Evolutionary conservation across 805 yeast species (phyloP).

Genomic region (Starmerella khaoyaiensis): DNA sequence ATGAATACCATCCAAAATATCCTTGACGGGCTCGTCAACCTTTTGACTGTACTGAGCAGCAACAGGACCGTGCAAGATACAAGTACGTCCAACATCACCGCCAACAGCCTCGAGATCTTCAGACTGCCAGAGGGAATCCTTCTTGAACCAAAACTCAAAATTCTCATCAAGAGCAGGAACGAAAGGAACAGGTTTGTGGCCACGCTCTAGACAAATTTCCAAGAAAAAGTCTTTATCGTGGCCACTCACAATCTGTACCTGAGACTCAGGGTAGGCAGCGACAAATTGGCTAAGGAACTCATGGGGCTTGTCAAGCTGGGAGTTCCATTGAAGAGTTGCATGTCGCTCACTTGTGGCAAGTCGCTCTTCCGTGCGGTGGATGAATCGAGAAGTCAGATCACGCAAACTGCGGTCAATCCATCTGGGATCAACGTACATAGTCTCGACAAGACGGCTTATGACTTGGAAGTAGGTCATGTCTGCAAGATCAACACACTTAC

Average conservation of each 20-base stretch:
- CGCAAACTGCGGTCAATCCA: slow-evolving; percentile 86
- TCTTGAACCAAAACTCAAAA: slow-evolving; percentile 93
- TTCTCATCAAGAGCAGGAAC: slow-evolving; percentile 90
- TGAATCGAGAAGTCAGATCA: slow-evolving; percentile 71
- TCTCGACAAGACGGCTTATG: slow-evolving; percentile 72
- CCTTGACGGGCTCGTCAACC: slow-evolving; percentile 86
- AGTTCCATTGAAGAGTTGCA: slow-evolving; percentile 63
- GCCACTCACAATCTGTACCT: slow-evolving; percentile 73
- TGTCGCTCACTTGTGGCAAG: slow-evolving; percentile 41
- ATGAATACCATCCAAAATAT: slow-evolving; percentile 76
- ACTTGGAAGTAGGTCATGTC: slow-evolving; percentile 95
- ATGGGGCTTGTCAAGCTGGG: slow-evolving; percentile 52
- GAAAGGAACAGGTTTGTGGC: slow-evolving; percentile 95
- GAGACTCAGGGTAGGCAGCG: slow-evolving; percentile 58
- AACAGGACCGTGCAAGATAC: slow-evolving; percentile 97
- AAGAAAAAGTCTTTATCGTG: slow-evolving; percentile 92
- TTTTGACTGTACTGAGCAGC: slow-evolving; percentile 83
- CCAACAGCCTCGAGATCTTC: slow-evolving; percentile 94
- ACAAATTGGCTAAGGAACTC: slow-evolving; percentile 47
- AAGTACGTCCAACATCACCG: slow-evolving; percentile 96
- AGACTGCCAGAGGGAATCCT: slow-evolving; percentile 98
- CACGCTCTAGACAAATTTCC: slow-evolving; percentile 65
- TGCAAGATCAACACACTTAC: slow-evolving; percentile 79
- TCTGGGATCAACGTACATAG: slow-evolving; percentile 68
- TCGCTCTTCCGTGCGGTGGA: slow-evolving; percentile 96